Evolutionary conservation across 805 yeast species (phyloP), one percentile per base, ranked within the genome.

Genomic region (Ogataea haglerorum): DNA sequence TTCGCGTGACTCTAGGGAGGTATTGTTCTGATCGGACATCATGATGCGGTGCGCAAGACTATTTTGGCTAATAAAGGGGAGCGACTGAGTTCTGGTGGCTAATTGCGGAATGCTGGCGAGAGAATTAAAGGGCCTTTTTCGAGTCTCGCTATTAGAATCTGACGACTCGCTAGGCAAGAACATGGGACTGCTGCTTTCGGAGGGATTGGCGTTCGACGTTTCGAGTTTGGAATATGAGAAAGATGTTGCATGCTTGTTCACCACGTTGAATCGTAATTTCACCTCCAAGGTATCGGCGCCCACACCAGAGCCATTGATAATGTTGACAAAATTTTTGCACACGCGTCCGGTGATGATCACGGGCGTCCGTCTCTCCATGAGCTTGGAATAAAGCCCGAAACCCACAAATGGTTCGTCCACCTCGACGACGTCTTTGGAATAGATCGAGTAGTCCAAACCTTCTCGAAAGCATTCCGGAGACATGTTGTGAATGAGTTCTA

Each of bases 261-360:
- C 49, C 3, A 54, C 48, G 35, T 47, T 72, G 69, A 80, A 67
- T 48, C 75, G 72, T 38, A 80, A 59, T 46, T 78, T 67, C 27
- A 80, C 70, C 57, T 80, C 85, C 36, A 80, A 58, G 2, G 84
- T 80, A 44, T 76, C 72, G 16, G 47, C 28, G 1, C 47, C 45
- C 24, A 39, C 47, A 3, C 73, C 60, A 28, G 58, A 48, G 54
- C 66, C 60, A 63, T 69, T 51, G 36, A 51, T 76, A 58, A 34
- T 75, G 72, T 21, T 54, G 21, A 78, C 68, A 38, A 80, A 67
- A 52, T 73, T 79, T 40, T 76, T 76, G 49, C 83, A 78, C 25
- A 80, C 78, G 40, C 82, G 51, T 3, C 75, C 75, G 3, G 72
- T 69, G 10, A 82, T 76, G 5, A 81, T 68, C 5, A 71, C 64